Conservation (phyloP, 345 rosid genomes). For the Hirschfeldia incana region DNA sequence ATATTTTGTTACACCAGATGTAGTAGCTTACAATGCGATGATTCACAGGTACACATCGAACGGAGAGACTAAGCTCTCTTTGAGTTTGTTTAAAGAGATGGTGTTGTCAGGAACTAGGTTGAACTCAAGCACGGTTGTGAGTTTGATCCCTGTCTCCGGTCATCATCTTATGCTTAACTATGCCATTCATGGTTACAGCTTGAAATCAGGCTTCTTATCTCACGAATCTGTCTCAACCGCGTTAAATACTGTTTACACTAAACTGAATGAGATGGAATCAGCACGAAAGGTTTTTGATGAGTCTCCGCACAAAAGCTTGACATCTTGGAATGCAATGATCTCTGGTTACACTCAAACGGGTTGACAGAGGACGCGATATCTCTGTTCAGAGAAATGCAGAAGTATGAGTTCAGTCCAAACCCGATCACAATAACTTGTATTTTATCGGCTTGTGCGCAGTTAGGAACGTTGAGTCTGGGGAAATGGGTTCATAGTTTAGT, state of each 20-base stretch:
- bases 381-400: constrained; percentile 68
- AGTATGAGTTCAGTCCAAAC: constrained; percentile 51
- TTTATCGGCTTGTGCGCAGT: constrained; percentile 81
- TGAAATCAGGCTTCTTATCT: constrained; percentile 51
- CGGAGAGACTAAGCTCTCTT: constrained; percentile 50
- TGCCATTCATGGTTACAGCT: constrained; percentile 57
- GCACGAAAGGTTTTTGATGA: constrained; percentile 59
- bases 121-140: constrained; percentile 63
- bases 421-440: constrained; percentile 67
- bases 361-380: constrained; percentile 62
- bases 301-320: constrained; percentile 56
- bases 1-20: constrained; percentile 54
- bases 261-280: constrained; percentile 59
- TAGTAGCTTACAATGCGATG: constrained; percentile 83
- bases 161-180: constrained; percentile 46
- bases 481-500: constrained; percentile 67
- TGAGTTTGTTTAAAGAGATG: constrained; percentile 55
- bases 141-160: constrained; percentile 70
- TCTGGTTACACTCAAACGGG: constrained; percentile 82
- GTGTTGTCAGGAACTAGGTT: constrained; percentile 48
- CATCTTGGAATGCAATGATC: constrained; percentile 88
- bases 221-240: constrained; percentile 62
- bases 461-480: constrained; percentile 70
- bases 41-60: constrained; percentile 65
- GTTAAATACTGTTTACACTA: constrained; percentile 60